These are phyloP conservation scores for Helianthus annuus DNA, from an alignment of 129 eudicot genomes.

Conservation along the genomic window HanXRQr2.0-SUNRISE NC_035443.2:73131545-73132044, in stretches of 20 bases:
- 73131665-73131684: too few relatives aligned
- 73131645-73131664: too few relatives aligned
- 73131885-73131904: background rate
- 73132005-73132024: slow-evolving; percentile 64
- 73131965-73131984: slow-evolving; percentile 69
- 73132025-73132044: slow-evolving; percentile 80
- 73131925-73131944: slow-evolving; percentile 11
- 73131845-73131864: slow-evolving; percentile 26
- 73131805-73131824: slow-evolving; percentile 89
- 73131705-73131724: too few relatives aligned
- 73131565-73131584: too few relatives aligned
- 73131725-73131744: too few relatives aligned
- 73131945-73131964: slow-evolving; percentile 99
- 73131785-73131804: slow-evolving; percentile 99
- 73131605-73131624: too few relatives aligned
- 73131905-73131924: background rate
- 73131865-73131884: background rate
- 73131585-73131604: too few relatives aligned
- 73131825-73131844: slow-evolving; percentile 99
- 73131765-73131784: slow-evolving; percentile 98
- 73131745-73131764: slow-evolving; percentile 35
- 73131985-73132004: slow-evolving; percentile 97
- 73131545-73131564: too few relatives aligned
- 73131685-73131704: too few relatives aligned
- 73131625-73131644: too few relatives aligned